These are phyloP conservation scores for Ceratobasidium sp. DNA, from an alignment of 1,284 basidiomycete species.

Conservation along the genomic window DNA sequence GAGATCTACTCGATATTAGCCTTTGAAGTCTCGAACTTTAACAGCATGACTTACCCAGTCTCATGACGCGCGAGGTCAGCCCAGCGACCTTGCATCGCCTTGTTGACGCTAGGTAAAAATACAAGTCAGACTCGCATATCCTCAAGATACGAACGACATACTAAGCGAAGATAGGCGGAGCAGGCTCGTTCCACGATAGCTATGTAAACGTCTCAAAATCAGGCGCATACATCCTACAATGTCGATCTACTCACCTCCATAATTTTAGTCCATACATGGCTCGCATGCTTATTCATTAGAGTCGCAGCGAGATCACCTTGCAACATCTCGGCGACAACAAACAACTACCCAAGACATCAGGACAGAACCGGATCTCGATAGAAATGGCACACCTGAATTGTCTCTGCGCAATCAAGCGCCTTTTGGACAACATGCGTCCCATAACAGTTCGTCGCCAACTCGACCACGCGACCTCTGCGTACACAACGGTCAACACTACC, in stretches of 20 bases:
- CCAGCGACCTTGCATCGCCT: constrained; percentile 86
- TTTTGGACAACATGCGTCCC: constrained; percentile 89
- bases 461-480: constrained; percentile 82
- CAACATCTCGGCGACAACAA: constrained; percentile 84
- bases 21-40: not conserved
- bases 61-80: constrained; percentile 87
- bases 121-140: constrained; percentile 6
- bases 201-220: constrained; percentile 53
- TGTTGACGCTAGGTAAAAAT: constrained; percentile 73
- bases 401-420: constrained; percentile 87
- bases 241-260: constrained; percentile 47
- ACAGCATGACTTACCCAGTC: constrained; percentile 70
- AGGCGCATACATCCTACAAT: constrained; percentile 1
- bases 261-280: constrained; percentile 90
- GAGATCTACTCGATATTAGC: constrained; percentile 24
- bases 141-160: constrained; percentile 59
- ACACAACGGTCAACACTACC: constrained; percentile 11
- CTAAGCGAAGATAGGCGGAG: constrained; percentile 87
- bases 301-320: constrained; percentile 84
- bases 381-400: constrained; percentile 65
- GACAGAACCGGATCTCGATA: not conserved
- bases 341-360: constrained; percentile 56
- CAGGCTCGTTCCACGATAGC: constrained; percentile 78
- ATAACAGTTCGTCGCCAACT: constrained; percentile 87
- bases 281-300: constrained; percentile 87